A percentile compares a stretch with the other conserved stretches of the same genome.
These are phyloP conservation scores for Chrysoporthe austroafricana DNA, from an alignment of 2,329 filamentous ascomycete genomes.

Conservation along the genomic window DNA sequence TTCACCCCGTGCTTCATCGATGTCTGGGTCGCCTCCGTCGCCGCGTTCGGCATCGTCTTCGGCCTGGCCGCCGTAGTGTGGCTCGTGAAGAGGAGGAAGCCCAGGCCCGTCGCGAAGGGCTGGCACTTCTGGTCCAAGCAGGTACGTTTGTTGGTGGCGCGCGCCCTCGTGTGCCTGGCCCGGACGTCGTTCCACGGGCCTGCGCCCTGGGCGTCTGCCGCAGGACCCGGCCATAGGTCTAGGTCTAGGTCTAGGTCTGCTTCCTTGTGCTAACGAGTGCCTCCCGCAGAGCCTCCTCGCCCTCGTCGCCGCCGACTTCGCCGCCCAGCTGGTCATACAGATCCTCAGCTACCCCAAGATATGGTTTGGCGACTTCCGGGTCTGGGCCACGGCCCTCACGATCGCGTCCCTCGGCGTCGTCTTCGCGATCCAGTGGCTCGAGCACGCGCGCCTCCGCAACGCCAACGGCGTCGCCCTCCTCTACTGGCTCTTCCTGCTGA, in stretches of 20 bases:
- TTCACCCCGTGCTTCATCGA: conserved; percentile 98
- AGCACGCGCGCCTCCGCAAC: conserved; percentile 81
- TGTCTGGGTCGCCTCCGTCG: conserved; percentile 80
- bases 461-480: conserved; percentile 88
- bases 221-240: too few relatives aligned
- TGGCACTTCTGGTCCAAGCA: conserved; percentile 94
- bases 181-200: too few relatives aligned
- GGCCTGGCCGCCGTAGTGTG: conserved; percentile 81
- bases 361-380: conserved; percentile 82
- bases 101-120: conserved; percentile 73
- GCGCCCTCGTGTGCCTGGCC: too few relatives aligned
- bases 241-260: not conserved
- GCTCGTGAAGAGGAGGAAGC: conserved; percentile 70
- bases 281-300: conserved; percentile 59
- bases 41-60: conserved; percentile 76
- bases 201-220: not conserved
- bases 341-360: conserved; percentile 68
- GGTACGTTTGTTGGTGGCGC: conserved; percentile 50
- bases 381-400: conserved; percentile 77
- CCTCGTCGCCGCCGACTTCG: conserved; percentile 69
- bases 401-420: conserved; percentile 74
- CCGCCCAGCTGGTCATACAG: conserved; percentile 76
- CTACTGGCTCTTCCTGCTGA: conserved; percentile 87
- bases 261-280: conserved; percentile 24
- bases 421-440: conserved; percentile 81